Conservation (phyloP, 169 alveolate genomes). For the Plasmodium vinckei region DNA sequence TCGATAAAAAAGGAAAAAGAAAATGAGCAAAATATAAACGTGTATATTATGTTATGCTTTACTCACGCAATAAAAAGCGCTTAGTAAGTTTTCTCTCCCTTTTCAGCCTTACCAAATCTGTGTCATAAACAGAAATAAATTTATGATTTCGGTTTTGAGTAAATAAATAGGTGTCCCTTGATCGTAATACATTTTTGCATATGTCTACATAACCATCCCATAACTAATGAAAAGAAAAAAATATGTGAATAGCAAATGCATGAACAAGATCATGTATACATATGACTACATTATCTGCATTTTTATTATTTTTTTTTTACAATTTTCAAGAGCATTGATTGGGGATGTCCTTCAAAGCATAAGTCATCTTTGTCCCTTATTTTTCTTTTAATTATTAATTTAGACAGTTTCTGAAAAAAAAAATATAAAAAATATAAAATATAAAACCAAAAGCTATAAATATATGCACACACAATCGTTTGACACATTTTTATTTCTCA, state of each 20-base stretch:
- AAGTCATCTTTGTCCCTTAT: constrained; percentile 44
- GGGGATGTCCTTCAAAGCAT: constrained; percentile 66
- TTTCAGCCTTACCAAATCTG: constrained; percentile 31
- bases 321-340: constrained; percentile 36
- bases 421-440: not conserved
- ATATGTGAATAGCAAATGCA: not conserved
- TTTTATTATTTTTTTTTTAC: constrained; percentile 1
- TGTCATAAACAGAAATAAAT: constrained; percentile 38
- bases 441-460: too few species aligned
- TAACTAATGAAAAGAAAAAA: constrained; percentile 13
- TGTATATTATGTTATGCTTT: not conserved
- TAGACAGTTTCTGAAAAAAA: constrained; percentile 29
- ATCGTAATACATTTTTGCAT: constrained; percentile 35
- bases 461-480: not conserved
- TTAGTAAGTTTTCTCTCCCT: not conserved
- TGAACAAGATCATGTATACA: not conserved
- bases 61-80: not conserved
- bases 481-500: not conserved
- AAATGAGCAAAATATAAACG: not conserved
- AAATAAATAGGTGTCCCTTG: constrained; percentile 34
- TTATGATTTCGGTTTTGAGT: constrained; percentile 33
- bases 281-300: not conserved
- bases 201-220: constrained; percentile 63
- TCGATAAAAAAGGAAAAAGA: not conserved
- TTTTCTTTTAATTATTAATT: constrained; percentile 22